Conservation (phyloP, 1,139 yeast genomes). For the Taphrina flavorubra region DNA sequence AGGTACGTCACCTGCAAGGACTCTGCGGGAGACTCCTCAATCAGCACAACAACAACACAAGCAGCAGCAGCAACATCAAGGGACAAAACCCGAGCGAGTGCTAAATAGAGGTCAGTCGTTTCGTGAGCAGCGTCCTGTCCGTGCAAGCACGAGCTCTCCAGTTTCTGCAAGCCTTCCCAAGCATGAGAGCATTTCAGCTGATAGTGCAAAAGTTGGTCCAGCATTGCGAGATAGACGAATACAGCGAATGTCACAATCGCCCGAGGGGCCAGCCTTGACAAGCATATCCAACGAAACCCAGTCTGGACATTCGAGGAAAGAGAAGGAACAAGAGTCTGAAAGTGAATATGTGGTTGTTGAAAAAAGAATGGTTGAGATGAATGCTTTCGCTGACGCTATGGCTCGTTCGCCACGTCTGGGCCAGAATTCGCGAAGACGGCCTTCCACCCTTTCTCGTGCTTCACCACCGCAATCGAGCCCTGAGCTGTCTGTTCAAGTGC, state of each 20-base stretch:
- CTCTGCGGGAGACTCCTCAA: neutral
- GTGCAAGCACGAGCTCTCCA: neutral
- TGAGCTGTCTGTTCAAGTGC: neutral
- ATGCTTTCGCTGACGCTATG: slow-evolving; percentile 87
- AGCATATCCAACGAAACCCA: neutral
- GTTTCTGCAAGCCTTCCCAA: neutral
- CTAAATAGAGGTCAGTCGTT: neutral
- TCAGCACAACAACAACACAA: no score
- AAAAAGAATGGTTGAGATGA: slow-evolving; percentile 90
- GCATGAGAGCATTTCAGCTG: neutral
- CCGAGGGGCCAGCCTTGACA: neutral
- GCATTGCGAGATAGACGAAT: neutral
- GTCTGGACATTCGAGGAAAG: neutral
- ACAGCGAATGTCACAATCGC: neutral
- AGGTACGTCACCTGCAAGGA: neutral
- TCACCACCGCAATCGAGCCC: slow-evolving; percentile 55
- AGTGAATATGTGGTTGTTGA: slow-evolving; percentile 90
- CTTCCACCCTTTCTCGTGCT: slow-evolving; percentile 79
- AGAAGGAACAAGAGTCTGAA: slow-evolving; percentile 31
- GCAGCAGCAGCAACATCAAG: neutral
- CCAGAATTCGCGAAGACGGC: slow-evolving; percentile 83
- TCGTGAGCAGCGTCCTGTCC: slow-evolving; percentile 2
- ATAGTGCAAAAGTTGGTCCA: neutral
- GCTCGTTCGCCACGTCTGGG: slow-evolving; percentile 66
- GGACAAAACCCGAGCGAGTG: neutral